Conservation (phyloP, 208 protist genomes). For the Acanthamoeba healyi region DNA sequence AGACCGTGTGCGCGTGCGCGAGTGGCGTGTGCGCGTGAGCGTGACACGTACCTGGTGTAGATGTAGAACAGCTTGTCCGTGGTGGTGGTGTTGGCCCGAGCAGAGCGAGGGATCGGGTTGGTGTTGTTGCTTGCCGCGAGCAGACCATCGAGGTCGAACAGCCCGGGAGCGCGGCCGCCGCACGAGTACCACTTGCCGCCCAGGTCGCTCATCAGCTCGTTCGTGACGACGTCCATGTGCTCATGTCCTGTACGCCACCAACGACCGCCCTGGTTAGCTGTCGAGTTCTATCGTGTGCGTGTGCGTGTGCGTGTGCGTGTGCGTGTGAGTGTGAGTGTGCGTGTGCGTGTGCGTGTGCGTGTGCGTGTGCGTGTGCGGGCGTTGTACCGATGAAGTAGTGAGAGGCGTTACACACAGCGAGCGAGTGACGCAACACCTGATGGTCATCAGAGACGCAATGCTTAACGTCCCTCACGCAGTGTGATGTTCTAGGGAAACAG, state of each 20-base stretch:
- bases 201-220: background rate
- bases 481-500: background rate
- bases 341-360: background rate
- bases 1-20: background rate
- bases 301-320: background rate
- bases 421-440: slow-evolving; percentile 81
- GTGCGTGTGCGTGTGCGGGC: background rate
- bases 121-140: background rate
- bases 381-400: slow-evolving; percentile 1
- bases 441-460: background rate
- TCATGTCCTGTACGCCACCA: background rate
- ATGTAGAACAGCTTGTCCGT: slow-evolving; percentile 44
- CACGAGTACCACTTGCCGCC: background rate
- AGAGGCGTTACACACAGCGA: background rate
- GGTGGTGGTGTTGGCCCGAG: background rate
- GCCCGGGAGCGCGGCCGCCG: too few species aligned
- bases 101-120: slow-evolving; percentile 12
- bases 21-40: background rate
- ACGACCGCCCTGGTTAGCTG: too few species aligned
- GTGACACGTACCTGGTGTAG: slow-evolving; percentile 9
- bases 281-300: too few species aligned
- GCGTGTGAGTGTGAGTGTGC: background rate
- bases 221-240: background rate
- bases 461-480: background rate
- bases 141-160: background rate